Conservation (phyloP, 352 stramenopile genomes). For the Phytopythium litorale region DNA sequence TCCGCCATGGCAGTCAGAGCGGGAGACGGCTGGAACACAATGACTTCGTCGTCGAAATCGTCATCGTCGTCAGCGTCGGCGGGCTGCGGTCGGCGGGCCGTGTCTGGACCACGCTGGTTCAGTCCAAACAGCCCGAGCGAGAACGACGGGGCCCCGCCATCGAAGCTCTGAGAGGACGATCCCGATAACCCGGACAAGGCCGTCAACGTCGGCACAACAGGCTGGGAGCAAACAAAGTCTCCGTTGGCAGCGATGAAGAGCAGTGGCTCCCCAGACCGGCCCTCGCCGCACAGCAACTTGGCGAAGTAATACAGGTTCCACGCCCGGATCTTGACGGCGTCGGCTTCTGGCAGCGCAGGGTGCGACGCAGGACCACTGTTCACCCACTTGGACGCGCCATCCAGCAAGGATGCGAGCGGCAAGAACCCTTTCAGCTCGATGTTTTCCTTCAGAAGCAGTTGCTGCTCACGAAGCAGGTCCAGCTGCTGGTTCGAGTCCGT, state of each 20-base stretch:
- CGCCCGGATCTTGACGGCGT: slow-evolving; percentile 46
- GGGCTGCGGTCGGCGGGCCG: slow-evolving; percentile 7
- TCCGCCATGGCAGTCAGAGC: slow-evolving; percentile 23
- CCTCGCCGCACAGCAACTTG: slow-evolving; percentile 50
- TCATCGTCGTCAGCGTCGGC: slow-evolving; percentile 47
- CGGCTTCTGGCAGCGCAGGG: slow-evolving; percentile 28
- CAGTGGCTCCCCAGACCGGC: slow-evolving; percentile 54
- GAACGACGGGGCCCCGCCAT: not conserved
- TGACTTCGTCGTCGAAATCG: slow-evolving; percentile 83
- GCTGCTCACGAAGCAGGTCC: slow-evolving; percentile 25
- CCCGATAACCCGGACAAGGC: not conserved
- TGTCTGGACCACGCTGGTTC: slow-evolving; percentile 12
- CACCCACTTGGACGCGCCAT: slow-evolving; percentile 19
- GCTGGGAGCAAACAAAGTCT: slow-evolving; percentile 20
- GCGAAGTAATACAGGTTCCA: slow-evolving; percentile 65
- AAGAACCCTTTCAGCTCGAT: slow-evolving; percentile 67
- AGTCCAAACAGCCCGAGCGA: not conserved
- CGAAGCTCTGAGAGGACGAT: not conserved
- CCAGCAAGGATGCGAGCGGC: slow-evolving; percentile 33
- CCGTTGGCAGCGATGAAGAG: slow-evolving; percentile 31
- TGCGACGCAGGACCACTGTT: not conserved
- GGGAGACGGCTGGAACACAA: slow-evolving; percentile 72
- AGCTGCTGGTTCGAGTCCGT: slow-evolving; percentile 14
- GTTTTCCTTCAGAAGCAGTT: slow-evolving; percentile 66
- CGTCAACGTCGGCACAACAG: not conserved